Evolutionary conservation across 169 alveolate species (phyloP), one percentile per base, ranked within the genome.

Genomic region (Miamiensis avidus): DNA sequence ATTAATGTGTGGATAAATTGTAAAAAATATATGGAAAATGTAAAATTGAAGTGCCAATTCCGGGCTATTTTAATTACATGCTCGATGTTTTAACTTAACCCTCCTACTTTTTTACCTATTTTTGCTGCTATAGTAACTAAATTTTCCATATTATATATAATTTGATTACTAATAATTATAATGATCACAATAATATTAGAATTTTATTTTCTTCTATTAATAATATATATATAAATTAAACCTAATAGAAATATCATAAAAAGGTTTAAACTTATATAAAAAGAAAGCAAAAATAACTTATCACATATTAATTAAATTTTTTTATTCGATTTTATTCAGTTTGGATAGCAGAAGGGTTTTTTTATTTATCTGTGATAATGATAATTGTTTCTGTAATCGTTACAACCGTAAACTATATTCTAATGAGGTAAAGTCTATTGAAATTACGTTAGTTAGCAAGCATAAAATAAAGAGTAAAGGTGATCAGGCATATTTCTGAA

Each of bases 271-370:
- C n/a, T n/a, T n/a, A n/a, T n/a, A n/a, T n/a, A n/a, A n/a, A n/a
- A n/a, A n/a, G n/a, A n/a, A n/a, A n/a, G n/a, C n/a, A n/a, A n/a
- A n/a, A n/a, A n/a, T n/a, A n/a, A n/a, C n/a, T n/a, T n/a, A n/a
- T n/a, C n/a, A n/a, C n/a, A n/a, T n/a, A n/a, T n/a, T n/a, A n/a
- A n/a, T n/a, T n/a, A n/a, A n/a, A n/a, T n/a, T n/a, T n/a, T n/a
- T n/a, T n/a, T n/a, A n/a, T n/a, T n/a, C n/a, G n/a, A n/a, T n/a
- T n/a, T 11, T 74, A 77, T 0, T 25, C 74, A n/a, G 28, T 85
- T n/a, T 85, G 89, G 89, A 73, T 85, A 28, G 27, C 69, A 25
- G 85, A 85, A 75, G 89, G 89, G 25, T 72, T 29, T 77, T 25
- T 78, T 34, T 16, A 34, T 27, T 85, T 77, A 33, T 30, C 89